phyloP scores from a whole-genome alignment of 768 basidiomycete genomes.

The Candolleomyces eurysporus region DNA sequence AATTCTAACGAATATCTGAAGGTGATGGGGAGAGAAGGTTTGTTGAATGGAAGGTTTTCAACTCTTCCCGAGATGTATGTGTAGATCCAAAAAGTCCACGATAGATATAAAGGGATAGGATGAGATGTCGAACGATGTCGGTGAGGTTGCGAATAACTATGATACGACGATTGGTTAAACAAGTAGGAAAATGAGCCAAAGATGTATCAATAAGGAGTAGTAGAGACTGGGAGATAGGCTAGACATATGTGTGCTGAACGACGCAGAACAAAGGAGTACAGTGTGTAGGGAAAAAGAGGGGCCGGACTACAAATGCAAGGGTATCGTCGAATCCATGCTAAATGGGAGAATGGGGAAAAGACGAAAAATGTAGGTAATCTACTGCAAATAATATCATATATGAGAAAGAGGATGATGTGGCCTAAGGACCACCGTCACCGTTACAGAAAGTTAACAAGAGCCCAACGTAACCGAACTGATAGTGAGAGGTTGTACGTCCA shows the following conservation, averaged over 20 bases:
- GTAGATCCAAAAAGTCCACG: background rate
- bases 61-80: background rate
- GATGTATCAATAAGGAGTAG: background rate
- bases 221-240: constrained; percentile 1
- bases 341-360: background rate
- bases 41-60: too few species aligned
- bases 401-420: too few species aligned
- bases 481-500: too few species aligned
- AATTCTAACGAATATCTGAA: too few species aligned
- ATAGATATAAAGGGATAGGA: background rate
- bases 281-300: background rate
- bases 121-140: background rate
- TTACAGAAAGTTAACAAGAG: too few species aligned
- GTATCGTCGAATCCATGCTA: constrained; percentile 2
- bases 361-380: background rate
- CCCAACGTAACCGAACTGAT: too few species aligned
- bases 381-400: background rate
- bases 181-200: background rate
- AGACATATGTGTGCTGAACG: background rate
- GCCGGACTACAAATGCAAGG: background rate
- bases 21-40: too few species aligned
- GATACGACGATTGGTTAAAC: too few species aligned
- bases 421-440: too few species aligned
- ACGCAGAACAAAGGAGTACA: background rate
- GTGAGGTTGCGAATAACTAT: too few species aligned